Conservation (phyloP, 2,329 filamentous ascomycete genomes). For the Gnomoniopsis smithogilvyi region DNA sequence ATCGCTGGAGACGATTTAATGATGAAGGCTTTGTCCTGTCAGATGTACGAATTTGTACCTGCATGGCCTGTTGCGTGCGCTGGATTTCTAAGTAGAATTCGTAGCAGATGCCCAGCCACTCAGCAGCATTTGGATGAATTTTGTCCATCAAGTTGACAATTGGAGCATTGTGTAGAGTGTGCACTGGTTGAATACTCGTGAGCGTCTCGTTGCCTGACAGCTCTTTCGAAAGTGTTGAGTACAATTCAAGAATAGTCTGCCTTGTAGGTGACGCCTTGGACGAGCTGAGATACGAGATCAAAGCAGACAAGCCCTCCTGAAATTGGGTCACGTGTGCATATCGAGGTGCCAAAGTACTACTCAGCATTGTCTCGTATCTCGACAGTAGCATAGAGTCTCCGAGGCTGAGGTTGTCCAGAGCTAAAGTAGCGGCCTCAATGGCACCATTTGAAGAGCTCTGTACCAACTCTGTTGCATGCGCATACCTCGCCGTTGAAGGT, state of each 20-base stretch:
- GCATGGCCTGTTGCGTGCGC: constrained; percentile 37
- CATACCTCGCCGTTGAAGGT: constrained; percentile 45
- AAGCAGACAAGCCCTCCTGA: constrained; percentile 14
- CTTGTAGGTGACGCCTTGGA: constrained; percentile 30
- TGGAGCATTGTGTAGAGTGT: constrained; percentile 56
- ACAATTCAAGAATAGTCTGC: constrained; percentile 30
- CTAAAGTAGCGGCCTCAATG: constrained; percentile 32
- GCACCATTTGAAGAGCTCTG: constrained; percentile 24
- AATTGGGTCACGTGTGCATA: constrained; percentile 1
- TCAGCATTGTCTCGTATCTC: constrained; percentile 9
- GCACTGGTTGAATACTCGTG: constrained; percentile 45
- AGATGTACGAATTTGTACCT: constrained; percentile 38
- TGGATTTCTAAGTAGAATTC: constrained; percentile 48
- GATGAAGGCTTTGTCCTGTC: constrained; percentile 47
- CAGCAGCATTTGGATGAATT: constrained; percentile 31
- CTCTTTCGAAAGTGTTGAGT: constrained; percentile 19
- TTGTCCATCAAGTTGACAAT: constrained; percentile 44
- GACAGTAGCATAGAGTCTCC: constrained; percentile 33
- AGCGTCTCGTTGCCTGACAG: constrained; percentile 12
- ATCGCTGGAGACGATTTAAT: constrained; percentile 60
- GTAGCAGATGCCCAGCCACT: constrained; percentile 51
- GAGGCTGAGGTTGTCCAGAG: constrained; percentile 47
- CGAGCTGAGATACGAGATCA: constrained; percentile 25
- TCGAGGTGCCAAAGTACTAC: constrained; percentile 7
- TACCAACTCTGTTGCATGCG: constrained; percentile 17